Evolutionary conservation across 2,329 filamentous ascomycete species (phyloP).

Genomic region (Penicillium sumatraense): DNA sequence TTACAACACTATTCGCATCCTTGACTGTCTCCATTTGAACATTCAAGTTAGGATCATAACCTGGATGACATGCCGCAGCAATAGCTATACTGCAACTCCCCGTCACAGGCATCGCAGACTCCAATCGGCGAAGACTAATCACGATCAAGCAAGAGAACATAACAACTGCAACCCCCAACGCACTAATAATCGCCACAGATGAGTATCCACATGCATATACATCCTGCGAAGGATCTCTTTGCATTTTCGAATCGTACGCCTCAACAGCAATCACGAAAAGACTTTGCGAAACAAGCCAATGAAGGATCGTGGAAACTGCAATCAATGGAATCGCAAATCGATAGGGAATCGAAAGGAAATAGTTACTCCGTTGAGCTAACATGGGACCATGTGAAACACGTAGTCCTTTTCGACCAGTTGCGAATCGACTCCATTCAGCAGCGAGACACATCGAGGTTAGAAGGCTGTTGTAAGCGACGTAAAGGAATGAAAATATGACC

Average conservation of each 20-base stretch:
- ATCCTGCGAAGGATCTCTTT: not conserved
- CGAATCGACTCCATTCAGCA: constrained; percentile 54
- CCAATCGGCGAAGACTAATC: constrained; percentile 18
- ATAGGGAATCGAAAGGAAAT: constrained; percentile 53
- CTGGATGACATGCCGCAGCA: constrained; percentile 36
- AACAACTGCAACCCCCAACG: constrained; percentile 5
- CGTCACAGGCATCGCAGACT: constrained; percentile 31
- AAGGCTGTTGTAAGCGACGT: constrained; percentile 41
- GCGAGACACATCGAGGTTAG: constrained; percentile 54
- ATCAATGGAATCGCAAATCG: constrained; percentile 35
- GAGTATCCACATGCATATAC: not conserved
- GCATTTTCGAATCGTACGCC: constrained; percentile 17
- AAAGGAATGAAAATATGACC: constrained; percentile 40
- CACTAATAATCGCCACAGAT: not conserved
- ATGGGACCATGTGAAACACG: constrained; percentile 46
- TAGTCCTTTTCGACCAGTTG: constrained; percentile 42
- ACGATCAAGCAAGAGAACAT: constrained; percentile 19
- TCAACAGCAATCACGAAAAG: constrained; percentile 47
- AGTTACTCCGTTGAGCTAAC: constrained; percentile 48
- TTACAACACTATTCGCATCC: not conserved
- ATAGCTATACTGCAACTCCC: constrained; percentile 38
- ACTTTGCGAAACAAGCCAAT: constrained; percentile 52
- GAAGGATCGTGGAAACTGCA: constrained; percentile 35
- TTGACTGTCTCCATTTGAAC: not conserved
- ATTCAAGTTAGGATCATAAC: not conserved